These are phyloP conservation scores for Agaricus blazei DNA, from an alignment of 768 basidiomycete genomes.

Conservation along the genomic window DNA sequence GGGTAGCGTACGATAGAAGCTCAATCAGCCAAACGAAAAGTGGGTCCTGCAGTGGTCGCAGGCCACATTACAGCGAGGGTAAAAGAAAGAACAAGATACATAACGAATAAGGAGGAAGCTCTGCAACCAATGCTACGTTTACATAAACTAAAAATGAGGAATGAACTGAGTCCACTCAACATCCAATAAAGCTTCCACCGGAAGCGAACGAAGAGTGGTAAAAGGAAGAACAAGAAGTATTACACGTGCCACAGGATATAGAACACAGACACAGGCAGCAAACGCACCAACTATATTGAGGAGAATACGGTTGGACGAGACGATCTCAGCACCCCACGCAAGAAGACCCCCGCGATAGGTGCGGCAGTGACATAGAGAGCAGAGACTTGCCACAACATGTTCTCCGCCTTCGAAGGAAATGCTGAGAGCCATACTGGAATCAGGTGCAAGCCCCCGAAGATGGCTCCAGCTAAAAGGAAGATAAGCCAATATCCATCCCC, in stretches of 20 bases:
- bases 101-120: too few species aligned
- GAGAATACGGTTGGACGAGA: not conserved
- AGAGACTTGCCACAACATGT: not conserved
- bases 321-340: not conserved
- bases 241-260: not conserved
- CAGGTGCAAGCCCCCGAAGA: conserved; percentile 3
- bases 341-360: not conserved
- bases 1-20: too few species aligned
- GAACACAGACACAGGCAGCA: not conserved
- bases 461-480: not conserved
- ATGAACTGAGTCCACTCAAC: not conserved
- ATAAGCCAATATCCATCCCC: not conserved
- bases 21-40: too few species aligned
- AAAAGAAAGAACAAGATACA: too few species aligned
- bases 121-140: too few species aligned
- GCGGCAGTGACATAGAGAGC: not conserved
- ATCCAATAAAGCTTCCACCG: not conserved
- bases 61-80: too few species aligned
- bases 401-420: not conserved
- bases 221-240: not conserved
- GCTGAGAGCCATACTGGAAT: not conserved
- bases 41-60: too few species aligned
- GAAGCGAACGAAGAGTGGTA: not conserved
- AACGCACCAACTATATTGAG: not conserved
- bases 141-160: not conserved